Evolutionary conservation across 306 rosid genomes (phyloP), one percentile per base, ranked within the genome.

Genomic region (Coriaria nepalensis): DNA sequence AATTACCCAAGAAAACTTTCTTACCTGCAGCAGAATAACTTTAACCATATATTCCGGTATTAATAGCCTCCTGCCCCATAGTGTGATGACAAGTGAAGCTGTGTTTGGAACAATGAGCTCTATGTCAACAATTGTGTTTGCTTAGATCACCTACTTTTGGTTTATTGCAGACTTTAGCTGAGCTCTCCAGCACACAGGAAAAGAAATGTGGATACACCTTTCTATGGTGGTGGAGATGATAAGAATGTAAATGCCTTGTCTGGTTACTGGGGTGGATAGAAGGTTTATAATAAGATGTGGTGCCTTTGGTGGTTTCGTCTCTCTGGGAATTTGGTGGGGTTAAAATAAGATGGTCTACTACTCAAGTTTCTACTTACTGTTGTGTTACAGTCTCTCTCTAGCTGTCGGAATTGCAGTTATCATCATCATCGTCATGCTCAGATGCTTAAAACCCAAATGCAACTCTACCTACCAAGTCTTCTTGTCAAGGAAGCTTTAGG

Each of bases 261-360:
- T 67, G 80, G 80, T 81, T 69, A 59, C 68, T 35, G 78, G 66
- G 77, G 53, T 70, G 81, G 79, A 74, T 81, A 78, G 81, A 73
- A 78, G 66, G 66, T 66, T 73, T 62, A 20, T 72, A 62, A 59
- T 62, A 69, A 59, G 69, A 59, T 49, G 54, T 49, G 54, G 62
- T 70, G 57, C 45, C 66, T 74, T 74, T 75, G 74, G 54, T 56
- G 60, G 73, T 63, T 58, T 45, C 56, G 45, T 57, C 48, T 77
- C 75, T 74, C 63, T 44, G 15, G 73, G 71, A 59, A 57, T 65
- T 20, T 71, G 82, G 67, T 64, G 84, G 73, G 62, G 64, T 60
- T 47, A 56, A 79, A 63, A 45, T 66, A 20, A 20, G 29, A 20
- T 3, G 78, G 73, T 71, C 67, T 56, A 64, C 71, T 74, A 67